Percentiles rank a stretch among this genome's conserved stretches.
Evolutionary conservation across 129 eudicot genomes (phyloP).

Genomic region (Lactuca saligna): DNA sequence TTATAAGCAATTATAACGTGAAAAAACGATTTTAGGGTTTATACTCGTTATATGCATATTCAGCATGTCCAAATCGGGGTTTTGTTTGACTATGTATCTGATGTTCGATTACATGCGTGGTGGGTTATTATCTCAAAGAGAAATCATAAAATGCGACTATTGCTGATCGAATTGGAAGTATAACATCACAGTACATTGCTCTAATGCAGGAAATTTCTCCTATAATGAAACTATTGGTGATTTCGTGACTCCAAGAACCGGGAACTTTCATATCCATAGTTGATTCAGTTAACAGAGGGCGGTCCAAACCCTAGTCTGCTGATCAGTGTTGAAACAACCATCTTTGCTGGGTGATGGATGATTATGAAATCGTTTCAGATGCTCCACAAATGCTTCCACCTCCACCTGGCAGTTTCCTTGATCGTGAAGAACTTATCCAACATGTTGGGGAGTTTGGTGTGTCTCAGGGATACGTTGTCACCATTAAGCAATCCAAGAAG

Average conservation of each 20-base stretch:
- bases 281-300: conserved; percentile 2
- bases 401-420: conserved; percentile 78
- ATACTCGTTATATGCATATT: not conserved
- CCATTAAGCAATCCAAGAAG: conserved; percentile 80
- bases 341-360: conserved; percentile 38
- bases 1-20: conserved; percentile 3
- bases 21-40: conserved; percentile 26
- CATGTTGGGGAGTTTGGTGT: conserved; percentile 83
- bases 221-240: conserved; percentile 1
- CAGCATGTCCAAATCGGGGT: not conserved
- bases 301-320: conserved; percentile 22
- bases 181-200: not conserved
- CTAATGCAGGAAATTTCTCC: conserved; percentile 7
- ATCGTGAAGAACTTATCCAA: conserved; percentile 85
- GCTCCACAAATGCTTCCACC: conserved; percentile 85
- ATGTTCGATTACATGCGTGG: conserved; percentile 10
- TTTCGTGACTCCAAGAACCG: not conserved
- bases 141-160: conserved; percentile 4
- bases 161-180: conserved; percentile 3
- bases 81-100: not conserved
- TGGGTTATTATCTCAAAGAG: not conserved
- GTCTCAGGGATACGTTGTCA: conserved; percentile 83
- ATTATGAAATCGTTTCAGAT: conserved; percentile 38
- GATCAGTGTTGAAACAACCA: conserved; percentile 7
- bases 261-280: conserved; percentile 2